Percentiles rank a stretch among this genome's conserved stretches.
phyloP scores from a whole-genome alignment of 805 yeast species.

The Ogataea nakhonphanomensis region DNA sequence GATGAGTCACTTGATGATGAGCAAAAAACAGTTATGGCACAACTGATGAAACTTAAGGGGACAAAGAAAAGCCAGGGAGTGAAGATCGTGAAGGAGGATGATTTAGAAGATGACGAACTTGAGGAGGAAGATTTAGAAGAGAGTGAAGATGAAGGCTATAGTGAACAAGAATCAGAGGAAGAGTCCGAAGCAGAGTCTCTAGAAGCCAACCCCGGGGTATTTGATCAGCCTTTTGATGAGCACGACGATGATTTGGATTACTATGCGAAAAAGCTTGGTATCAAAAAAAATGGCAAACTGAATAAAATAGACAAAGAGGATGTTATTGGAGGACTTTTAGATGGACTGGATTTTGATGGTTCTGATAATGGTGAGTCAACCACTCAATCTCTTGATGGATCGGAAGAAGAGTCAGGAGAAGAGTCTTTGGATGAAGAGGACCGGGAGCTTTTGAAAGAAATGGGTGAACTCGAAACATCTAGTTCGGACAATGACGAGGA shows the following conservation, averaged over 20 bases:
- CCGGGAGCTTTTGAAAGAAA: constrained; percentile 29
- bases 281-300: constrained; percentile 52
- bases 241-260: constrained; percentile 74
- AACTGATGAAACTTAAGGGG: constrained; percentile 25
- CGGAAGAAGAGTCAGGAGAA: constrained; percentile 17
- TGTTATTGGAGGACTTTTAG: constrained; percentile 76
- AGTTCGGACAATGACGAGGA: constrained; percentile 14
- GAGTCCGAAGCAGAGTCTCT: constrained; percentile 31
- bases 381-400: constrained; percentile 4
- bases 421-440: constrained; percentile 30
- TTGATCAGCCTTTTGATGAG: constrained; percentile 42
- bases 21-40: constrained; percentile 26
- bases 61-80: constrained; percentile 23
- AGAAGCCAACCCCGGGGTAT: constrained; percentile 50
- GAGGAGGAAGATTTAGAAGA: constrained; percentile 14
- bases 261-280: constrained; percentile 78
- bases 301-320: constrained; percentile 62
- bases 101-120: constrained; percentile 23
- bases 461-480: constrained; percentile 30
- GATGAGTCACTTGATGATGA: constrained; percentile 20
- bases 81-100: constrained; percentile 31
- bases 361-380: constrained; percentile 9
- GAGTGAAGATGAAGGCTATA: not conserved
- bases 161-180: constrained; percentile 10
- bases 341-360: constrained; percentile 61